Conservation (phyloP, 495 filamentous ascomycete genomes). For the Penicillium canariense region DNA sequence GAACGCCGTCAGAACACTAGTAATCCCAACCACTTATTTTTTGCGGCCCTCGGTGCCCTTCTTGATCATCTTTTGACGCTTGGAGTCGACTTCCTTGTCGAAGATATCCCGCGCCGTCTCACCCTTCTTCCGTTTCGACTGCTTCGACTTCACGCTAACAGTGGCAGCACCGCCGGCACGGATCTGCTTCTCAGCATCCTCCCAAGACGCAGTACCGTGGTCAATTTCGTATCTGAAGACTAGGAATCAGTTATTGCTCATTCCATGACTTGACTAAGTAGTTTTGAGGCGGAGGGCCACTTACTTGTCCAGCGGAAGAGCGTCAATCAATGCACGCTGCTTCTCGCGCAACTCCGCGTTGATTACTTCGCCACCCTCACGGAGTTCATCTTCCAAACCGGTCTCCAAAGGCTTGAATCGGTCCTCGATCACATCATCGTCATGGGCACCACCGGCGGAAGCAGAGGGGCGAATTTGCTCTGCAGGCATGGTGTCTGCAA, state of each 20-base stretch:
- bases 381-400: slow-evolving; percentile 80
- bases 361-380: slow-evolving; percentile 75
- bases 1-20: slow-evolving; percentile 14
- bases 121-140: slow-evolving; percentile 74
- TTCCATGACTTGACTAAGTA: slow-evolving; percentile 10
- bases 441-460: slow-evolving; percentile 58
- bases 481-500: slow-evolving; percentile 65
- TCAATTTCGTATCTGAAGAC: slow-evolving; percentile 74
- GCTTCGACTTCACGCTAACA: slow-evolving; percentile 80
- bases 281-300: slow-evolving; percentile 25
- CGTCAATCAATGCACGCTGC: slow-evolving; percentile 82
- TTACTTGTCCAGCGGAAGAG: slow-evolving; percentile 85
- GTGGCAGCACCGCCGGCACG: slow-evolving; percentile 58
- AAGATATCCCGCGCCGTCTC: slow-evolving; percentile 56
- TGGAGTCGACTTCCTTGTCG: slow-evolving; percentile 47
- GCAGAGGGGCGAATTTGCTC: slow-evolving; percentile 51
- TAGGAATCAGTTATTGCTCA: slow-evolving; percentile 48
- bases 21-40: slow-evolving; percentile 23
- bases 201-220: slow-evolving; percentile 69
- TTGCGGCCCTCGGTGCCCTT: slow-evolving; percentile 52
- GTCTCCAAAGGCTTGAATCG: slow-evolving; percentile 67
- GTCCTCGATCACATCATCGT: slow-evolving; percentile 55
- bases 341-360: slow-evolving; percentile 67
- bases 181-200: slow-evolving; percentile 79
- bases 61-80: slow-evolving; percentile 50